phyloP scores from a whole-genome alignment of 2,329 filamentous ascomycete genomes.

The Aspergillus unguis region DNA sequence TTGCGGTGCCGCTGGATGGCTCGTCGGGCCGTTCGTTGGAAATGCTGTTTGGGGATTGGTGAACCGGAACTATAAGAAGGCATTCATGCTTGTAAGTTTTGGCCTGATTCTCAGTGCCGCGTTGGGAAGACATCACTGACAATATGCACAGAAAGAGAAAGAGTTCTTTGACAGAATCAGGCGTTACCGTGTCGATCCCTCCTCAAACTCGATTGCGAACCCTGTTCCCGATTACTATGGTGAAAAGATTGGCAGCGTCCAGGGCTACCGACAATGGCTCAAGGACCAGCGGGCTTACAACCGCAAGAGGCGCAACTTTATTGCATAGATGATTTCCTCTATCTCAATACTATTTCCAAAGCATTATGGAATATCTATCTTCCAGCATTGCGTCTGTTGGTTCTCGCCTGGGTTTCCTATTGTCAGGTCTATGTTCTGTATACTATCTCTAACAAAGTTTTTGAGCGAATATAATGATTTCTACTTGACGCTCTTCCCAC shows the following conservation, averaged over 20 bases:
- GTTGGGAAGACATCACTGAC: slow-evolving; percentile 6
- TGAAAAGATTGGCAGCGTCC: slow-evolving; percentile 93
- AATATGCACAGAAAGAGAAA: slow-evolving; percentile 69
- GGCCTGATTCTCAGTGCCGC: neutral
- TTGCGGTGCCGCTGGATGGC: slow-evolving; percentile 79
- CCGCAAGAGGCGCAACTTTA: slow-evolving; percentile 65
- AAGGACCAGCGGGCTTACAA: slow-evolving; percentile 98
- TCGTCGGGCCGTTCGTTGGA: slow-evolving; percentile 78
- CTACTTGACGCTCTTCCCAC: neutral
- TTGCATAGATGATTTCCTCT: slow-evolving; percentile 23
- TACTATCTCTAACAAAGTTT: neutral
- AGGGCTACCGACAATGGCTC: slow-evolving; percentile 89
- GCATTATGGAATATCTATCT: no score
- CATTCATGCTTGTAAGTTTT: slow-evolving; percentile 65
- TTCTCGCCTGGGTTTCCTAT: neutral
- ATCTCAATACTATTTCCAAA: no score
- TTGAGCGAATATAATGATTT: slow-evolving; percentile 15
- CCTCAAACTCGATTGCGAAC: slow-evolving; percentile 82
- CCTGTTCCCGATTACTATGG: slow-evolving; percentile 97
- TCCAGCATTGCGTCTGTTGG: no score
- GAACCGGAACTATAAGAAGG: slow-evolving; percentile 66
- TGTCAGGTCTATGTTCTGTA: neutral
- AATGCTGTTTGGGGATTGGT: slow-evolving; percentile 73
- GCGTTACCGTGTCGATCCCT: slow-evolving; percentile 87
- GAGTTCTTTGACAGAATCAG: slow-evolving; percentile 91